These are phyloP conservation scores for Suillus paluster DNA, from an alignment of 768 basidiomycete genomes.

Conservation along the genomic window DNA sequence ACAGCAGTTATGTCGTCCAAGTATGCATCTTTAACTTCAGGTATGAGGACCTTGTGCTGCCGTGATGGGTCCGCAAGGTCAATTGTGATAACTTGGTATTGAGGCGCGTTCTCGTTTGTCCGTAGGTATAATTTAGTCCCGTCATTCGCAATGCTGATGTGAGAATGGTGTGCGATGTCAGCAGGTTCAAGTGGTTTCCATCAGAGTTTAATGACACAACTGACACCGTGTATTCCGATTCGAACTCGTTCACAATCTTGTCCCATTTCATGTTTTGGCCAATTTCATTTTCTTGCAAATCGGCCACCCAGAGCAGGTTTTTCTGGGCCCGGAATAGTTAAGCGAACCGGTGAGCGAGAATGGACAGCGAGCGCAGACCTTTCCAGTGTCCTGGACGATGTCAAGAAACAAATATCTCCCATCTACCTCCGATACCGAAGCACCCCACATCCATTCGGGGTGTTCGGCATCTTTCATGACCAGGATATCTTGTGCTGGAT, in stretches of 20 bases:
- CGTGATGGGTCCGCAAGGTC: constrained; percentile 57
- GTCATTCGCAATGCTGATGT: constrained; percentile 63
- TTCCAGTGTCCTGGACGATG: constrained; percentile 62
- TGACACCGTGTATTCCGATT: constrained; percentile 67
- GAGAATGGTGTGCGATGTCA: constrained; percentile 1
- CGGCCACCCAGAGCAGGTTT: constrained; percentile 76
- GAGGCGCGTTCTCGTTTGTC: constrained; percentile 69
- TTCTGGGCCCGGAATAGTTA: constrained; percentile 47
- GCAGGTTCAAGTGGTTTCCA: background rate
- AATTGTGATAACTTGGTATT: constrained; percentile 66
- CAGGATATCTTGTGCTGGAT: constrained; percentile 67
- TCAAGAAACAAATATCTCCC: constrained; percentile 65
- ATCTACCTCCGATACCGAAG: constrained; percentile 60
- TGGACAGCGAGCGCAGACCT: constrained; percentile 43
- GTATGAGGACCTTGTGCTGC: constrained; percentile 62
- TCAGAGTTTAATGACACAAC: constrained; percentile 26
- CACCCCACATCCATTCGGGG: constrained; percentile 67
- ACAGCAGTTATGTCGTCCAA: constrained; percentile 55
- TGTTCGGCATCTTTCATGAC: constrained; percentile 66
- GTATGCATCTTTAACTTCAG: constrained; percentile 67
- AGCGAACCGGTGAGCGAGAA: background rate
- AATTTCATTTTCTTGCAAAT: constrained; percentile 62
- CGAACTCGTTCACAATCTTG: constrained; percentile 71
- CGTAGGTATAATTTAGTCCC: constrained; percentile 63
- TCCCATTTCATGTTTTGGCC: constrained; percentile 71